A percentile compares a stretch with the other conserved stretches of the same genome.
These are phyloP conservation scores for Neurospora terricola DNA, from an alignment of 495 filamentous ascomycete species.

Conservation along the genomic window DNA sequence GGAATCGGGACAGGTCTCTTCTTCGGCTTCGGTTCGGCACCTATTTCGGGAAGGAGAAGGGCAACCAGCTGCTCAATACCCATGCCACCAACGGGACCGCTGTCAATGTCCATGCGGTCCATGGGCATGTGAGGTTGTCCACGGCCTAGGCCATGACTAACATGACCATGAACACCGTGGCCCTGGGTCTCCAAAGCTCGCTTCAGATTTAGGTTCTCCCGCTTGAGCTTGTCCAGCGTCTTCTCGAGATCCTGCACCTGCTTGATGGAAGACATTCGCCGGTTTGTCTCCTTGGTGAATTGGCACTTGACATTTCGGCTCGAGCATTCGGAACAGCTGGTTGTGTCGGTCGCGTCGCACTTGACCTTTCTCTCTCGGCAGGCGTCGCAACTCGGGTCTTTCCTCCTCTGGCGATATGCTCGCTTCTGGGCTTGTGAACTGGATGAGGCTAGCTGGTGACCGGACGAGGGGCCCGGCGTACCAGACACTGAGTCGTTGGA, in stretches of 20 bases:
- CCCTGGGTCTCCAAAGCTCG: background rate
- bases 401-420: conserved; percentile 87
- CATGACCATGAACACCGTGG: background rate
- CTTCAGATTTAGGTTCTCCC: conserved; percentile 57
- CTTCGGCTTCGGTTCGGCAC: conserved; percentile 50
- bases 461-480: conserved; percentile 39
- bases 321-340: conserved; percentile 92
- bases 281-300: conserved; percentile 98
- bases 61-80: conserved; percentile 40
- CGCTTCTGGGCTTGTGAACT: conserved; percentile 65
- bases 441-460: conserved; percentile 26
- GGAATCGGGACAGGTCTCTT: conserved; percentile 49
- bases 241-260: conserved; percentile 96
- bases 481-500: conserved; percentile 41
- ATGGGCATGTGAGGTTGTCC: conserved; percentile 42
- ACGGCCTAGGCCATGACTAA: background rate
- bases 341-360: conserved; percentile 94
- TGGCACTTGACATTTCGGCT: conserved; percentile 93
- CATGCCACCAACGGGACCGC: background rate
- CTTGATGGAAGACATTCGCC: conserved; percentile 98
- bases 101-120: conserved; percentile 53
- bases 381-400: conserved; percentile 96
- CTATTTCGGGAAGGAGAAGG: conserved; percentile 62
- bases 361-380: conserved; percentile 98
- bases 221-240: conserved; percentile 65